Conservation (phyloP, 257 asterid species). For the Solanum sejunctum region DNA sequence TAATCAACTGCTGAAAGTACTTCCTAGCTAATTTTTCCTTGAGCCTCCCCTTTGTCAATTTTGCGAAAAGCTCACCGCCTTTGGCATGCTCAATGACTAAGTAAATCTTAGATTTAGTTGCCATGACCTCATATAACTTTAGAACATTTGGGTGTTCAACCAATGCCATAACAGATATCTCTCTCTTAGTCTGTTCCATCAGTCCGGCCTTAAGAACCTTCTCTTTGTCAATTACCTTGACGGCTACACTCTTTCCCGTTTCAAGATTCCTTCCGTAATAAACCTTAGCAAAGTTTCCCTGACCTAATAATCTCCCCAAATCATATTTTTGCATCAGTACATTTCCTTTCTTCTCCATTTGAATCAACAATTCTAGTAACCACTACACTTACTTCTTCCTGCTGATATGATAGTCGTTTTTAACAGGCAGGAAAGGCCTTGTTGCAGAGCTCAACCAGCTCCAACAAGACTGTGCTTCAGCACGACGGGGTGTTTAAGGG, state of each 20-base stretch:
- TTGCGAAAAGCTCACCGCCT: constrained; percentile 80
- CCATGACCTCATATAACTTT: constrained; percentile 69
- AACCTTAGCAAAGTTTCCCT: constrained; percentile 79
- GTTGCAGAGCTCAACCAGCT: constrained; percentile 12
- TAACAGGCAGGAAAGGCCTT: constrained; percentile 4
- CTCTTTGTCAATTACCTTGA: constrained; percentile 71
- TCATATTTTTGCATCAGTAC: constrained; percentile 63
- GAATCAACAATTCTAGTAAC: neutral
- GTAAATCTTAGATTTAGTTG: constrained; percentile 67
- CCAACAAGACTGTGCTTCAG: constrained; percentile 13
- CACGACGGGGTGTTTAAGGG: constrained; percentile 1
- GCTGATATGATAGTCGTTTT: neutral
- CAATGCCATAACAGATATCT: constrained; percentile 61
- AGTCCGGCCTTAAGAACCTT: constrained; percentile 53
- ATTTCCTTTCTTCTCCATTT: constrained; percentile 47
- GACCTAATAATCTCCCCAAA: constrained; percentile 69
- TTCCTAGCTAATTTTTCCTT: constrained; percentile 49
- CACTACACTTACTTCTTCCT: neutral
- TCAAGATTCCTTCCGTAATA: constrained; percentile 50
- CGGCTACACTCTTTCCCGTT: constrained; percentile 65
- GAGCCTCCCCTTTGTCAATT: constrained; percentile 55
- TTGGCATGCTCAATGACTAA: constrained; percentile 63
- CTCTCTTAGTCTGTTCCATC: constrained; percentile 61
- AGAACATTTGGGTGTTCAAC: constrained; percentile 46
- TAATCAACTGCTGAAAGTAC: constrained; percentile 62